Evolutionary conservation across 2,329 filamentous ascomycete genomes (phyloP), one percentile per base, ranked within the genome.

Genomic region (Colletotrichum eremochloae): DNA sequence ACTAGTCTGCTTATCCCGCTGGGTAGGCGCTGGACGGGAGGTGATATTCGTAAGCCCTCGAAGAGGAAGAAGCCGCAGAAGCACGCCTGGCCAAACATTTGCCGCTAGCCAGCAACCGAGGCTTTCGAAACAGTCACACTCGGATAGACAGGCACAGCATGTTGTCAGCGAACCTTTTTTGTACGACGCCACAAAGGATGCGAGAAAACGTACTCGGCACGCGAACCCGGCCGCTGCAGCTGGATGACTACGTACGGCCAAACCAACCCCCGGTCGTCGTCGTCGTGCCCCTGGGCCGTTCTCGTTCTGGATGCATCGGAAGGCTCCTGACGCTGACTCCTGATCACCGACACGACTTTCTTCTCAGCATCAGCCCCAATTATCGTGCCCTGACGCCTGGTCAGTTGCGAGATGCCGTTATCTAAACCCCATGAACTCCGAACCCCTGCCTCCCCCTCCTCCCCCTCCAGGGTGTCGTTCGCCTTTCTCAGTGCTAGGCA

Each of bases 1-100:
- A 38, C 38, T 63, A 52, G 40, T 46, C 50, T 50, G 60, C 46
- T 53, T 52, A 33, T 36, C 15, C 52, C 44, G 55, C 56, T 46
- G 6, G 55, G 56, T 11, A 3, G 12, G 18, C 36, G 20, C 33
- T 46, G 40, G 11, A 46, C 46, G 52, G 65, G 44, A 53, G 8
- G 44, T 4, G 44, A 2, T 9, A n/a, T 46, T 66, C 53, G 58
- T 66, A 60, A 66, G 61, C 62, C 24, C 60, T 44, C n/a, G 52
- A 52, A 63, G 12, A 38, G 38, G 60, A 33, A 64, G 38, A 55
- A 56, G 63, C 67, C 52, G 55, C 31, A 66, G 67, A 61, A 50
- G 29, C n/a, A 50, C 40, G 40, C 40, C 40, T 2, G 11, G 40
- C 5, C 40, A 42, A 50, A 56, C 56, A 42, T 36, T 56, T 44